These are phyloP conservation scores for Xerocomus potaroensis DNA, from an alignment of 768 basidiomycete species.

Conservation along the genomic window DNA sequence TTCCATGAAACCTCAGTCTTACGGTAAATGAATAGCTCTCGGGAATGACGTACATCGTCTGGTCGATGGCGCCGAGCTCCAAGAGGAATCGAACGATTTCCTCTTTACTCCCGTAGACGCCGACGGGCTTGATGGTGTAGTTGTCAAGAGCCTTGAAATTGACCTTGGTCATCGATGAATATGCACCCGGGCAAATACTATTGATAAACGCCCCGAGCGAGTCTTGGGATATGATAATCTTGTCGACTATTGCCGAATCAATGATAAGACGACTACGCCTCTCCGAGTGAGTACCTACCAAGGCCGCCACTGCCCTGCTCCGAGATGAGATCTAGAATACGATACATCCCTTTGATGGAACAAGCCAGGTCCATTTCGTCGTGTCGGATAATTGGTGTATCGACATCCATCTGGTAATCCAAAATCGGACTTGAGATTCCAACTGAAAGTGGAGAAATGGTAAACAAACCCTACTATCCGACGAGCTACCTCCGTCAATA, in stretches of 20 bases:
- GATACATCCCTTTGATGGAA: constrained; percentile 43
- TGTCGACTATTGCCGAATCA: constrained; percentile 43
- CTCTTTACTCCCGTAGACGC: constrained; percentile 52
- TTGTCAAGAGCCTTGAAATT: constrained; percentile 51
- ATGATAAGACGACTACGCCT: background rate
- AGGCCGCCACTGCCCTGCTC: constrained; percentile 49
- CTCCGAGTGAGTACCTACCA: constrained; percentile 31
- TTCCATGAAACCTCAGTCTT: background rate
- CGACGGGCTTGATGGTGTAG: constrained; percentile 43
- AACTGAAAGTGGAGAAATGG: background rate
- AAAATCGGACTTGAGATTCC: background rate
- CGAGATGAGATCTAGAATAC: constrained; percentile 49
- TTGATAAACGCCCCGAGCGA: constrained; percentile 48
- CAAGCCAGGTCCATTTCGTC: constrained; percentile 18
- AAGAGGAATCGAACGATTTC: constrained; percentile 46
- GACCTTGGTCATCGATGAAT: constrained; percentile 49
- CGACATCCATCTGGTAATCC: constrained; percentile 17
- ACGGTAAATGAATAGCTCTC: background rate
- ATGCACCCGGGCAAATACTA: constrained; percentile 43
- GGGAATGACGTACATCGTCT: constrained; percentile 34
- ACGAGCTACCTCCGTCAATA: constrained; percentile 1
- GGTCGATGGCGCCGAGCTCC: constrained; percentile 34
- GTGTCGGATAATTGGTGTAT: background rate
- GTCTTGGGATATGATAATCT: constrained; percentile 54
- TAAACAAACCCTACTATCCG: constrained; percentile 9